phyloP scores from a whole-genome alignment of 192 early-diverging fungal genomes.

The Lobosporangium transversale region DNA sequence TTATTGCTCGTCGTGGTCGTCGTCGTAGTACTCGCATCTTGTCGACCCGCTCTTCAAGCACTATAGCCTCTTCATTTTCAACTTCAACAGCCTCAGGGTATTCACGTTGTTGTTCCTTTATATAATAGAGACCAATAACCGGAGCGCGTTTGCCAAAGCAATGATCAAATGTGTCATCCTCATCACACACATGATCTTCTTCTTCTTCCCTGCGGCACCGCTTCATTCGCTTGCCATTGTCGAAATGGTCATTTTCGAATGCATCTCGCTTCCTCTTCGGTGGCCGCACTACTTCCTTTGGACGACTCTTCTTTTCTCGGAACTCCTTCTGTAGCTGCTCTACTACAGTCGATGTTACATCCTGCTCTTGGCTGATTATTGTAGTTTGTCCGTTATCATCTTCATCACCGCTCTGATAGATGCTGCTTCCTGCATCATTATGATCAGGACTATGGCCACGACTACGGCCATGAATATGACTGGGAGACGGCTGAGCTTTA shows the following conservation, averaged over 20 bases:
- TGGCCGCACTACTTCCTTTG: no score
- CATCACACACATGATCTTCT: constrained; percentile 2
- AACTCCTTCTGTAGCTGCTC: neutral
- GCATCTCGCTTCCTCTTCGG: no score
- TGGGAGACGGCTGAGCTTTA: no score
- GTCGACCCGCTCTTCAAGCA: neutral
- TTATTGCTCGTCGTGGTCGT: constrained; percentile 1
- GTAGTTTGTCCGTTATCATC: no score
- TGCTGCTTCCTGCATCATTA: constrained; percentile 13
- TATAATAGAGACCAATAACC: constrained; percentile 8
- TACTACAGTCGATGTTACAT: neutral
- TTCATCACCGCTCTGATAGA: constrained; percentile 2
- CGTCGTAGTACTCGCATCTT: neutral
- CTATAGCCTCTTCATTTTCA: no score
- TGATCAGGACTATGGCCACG: constrained; percentile 4
- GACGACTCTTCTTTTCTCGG: no score
- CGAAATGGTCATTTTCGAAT: no score
- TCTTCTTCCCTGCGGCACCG: neutral
- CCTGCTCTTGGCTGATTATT: neutral
- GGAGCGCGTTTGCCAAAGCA: constrained; percentile 11
- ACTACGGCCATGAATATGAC: no score
- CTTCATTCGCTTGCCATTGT: constrained; percentile 1
- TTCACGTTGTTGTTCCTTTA: neutral
- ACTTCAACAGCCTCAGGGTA: neutral
- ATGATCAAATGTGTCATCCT: constrained; percentile 3